A percentile compares a stretch with the other conserved stretches of the same genome.
Conservation (phyloP, 164 flowering plant genomes). For the Aristolochia contorta region DNA sequence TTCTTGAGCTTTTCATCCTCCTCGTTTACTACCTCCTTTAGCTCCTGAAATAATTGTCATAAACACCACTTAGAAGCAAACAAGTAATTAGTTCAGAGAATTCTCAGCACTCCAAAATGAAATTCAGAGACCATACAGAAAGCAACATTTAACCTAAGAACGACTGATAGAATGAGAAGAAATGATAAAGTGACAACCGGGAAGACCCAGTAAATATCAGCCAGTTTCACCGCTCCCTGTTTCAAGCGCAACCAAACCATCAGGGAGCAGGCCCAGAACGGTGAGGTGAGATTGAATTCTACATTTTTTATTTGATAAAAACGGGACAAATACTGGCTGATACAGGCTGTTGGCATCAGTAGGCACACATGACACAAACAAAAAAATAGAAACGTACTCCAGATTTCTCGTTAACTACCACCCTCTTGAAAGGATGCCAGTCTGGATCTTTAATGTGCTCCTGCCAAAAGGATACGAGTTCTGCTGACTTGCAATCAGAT, state of each 20-base stretch:
- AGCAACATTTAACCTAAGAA: neutral
- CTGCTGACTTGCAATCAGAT: constrained; percentile 43
- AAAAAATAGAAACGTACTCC: constrained; percentile 22
- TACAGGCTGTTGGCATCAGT: no score
- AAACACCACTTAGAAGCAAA: no score
- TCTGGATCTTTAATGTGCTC: constrained; percentile 52
- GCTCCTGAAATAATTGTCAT: neutral
- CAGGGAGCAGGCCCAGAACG: no score
- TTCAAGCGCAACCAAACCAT: neutral
- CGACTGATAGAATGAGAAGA: neutral
- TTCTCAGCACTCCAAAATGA: neutral
- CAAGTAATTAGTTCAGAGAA: neutral
- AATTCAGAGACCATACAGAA: neutral
- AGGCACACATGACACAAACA: neutral
- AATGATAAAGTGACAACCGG: neutral
- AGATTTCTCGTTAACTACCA: constrained; percentile 24
- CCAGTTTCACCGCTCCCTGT: neutral
- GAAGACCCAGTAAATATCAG: neutral
- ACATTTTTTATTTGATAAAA: neutral
- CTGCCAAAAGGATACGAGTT: constrained; percentile 67
- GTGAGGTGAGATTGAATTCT: no score
- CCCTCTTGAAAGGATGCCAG: constrained; percentile 68
- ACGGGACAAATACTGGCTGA: neutral
- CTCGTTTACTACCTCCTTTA: constrained; percentile 38
- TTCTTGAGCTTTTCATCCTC: constrained; percentile 37